phyloP scores from a whole-genome alignment of 2,329 filamentous ascomycete species.

The Aspergillus neoniger region DNA sequence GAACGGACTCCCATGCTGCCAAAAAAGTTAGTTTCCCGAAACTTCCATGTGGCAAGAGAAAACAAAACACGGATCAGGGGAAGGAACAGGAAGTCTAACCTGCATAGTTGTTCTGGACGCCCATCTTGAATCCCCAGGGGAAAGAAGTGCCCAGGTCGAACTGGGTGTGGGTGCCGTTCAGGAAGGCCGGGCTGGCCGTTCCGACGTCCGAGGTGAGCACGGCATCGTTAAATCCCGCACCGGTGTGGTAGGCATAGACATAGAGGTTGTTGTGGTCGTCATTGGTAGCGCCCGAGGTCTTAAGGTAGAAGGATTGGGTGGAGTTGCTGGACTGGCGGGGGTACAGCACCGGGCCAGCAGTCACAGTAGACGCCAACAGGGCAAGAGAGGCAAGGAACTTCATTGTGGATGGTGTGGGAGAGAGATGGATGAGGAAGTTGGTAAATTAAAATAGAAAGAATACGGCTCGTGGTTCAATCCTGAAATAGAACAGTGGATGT shows the following conservation, averaged over 20 bases:
- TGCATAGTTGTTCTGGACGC: slow-evolving; percentile 34
- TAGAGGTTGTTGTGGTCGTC: slow-evolving; percentile 38
- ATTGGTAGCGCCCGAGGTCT: slow-evolving; percentile 32
- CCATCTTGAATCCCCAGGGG: slow-evolving; percentile 35
- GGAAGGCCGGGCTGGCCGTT: slow-evolving; percentile 29
- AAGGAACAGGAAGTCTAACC: slow-evolving; percentile 29
- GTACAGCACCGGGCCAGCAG: slow-evolving; percentile 27
- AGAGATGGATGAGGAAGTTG: neutral
- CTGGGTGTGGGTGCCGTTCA: slow-evolving; percentile 38
- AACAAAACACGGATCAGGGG: neutral
- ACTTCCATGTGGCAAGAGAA: neutral
- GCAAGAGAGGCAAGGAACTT: slow-evolving; percentile 32
- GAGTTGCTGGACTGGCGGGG: slow-evolving; percentile 21
- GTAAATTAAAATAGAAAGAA: slow-evolving; percentile 1
- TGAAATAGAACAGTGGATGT: neutral
- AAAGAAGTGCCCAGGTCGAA: slow-evolving; percentile 33
- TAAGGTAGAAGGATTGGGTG: slow-evolving; percentile 35
- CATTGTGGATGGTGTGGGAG: slow-evolving; percentile 20
- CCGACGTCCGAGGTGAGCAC: slow-evolving; percentile 31
- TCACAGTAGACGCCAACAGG: slow-evolving; percentile 30
- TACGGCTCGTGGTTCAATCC: neutral
- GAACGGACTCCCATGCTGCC: slow-evolving; percentile 40
- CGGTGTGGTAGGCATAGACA: slow-evolving; percentile 43
- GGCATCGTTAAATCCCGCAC: slow-evolving; percentile 42
- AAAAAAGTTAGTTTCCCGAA: neutral